Percentiles rank a stretch among this genome's conserved stretches.
phyloP scores from a whole-genome alignment of 805 yeast species.

The Brettanomyces anomalus region DNA sequence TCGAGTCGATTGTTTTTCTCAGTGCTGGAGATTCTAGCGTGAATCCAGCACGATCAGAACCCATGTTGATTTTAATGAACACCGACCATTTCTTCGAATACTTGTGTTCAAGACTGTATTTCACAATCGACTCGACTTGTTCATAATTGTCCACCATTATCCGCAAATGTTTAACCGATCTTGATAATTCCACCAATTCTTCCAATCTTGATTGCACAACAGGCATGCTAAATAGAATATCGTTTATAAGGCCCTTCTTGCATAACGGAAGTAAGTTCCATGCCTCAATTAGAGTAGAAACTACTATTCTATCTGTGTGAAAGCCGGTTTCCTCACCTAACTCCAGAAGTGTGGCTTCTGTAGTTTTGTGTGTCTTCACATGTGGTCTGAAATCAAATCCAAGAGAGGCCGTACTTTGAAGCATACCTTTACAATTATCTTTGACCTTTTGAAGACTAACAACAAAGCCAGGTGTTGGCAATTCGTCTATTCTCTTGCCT shows the following conservation, averaged over 20 bases:
- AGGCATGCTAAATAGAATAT: slow-evolving; percentile 53
- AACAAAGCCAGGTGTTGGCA: slow-evolving; percentile 50
- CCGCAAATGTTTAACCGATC: slow-evolving; percentile 35
- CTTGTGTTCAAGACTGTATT: slow-evolving; percentile 22
- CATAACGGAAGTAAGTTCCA: slow-evolving; percentile 39
- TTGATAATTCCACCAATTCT: slow-evolving; percentile 37
- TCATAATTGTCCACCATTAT: slow-evolving; percentile 53
- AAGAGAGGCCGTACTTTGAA: slow-evolving; percentile 31
- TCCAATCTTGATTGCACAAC: slow-evolving; percentile 38
- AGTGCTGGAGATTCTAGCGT: slow-evolving; percentile 15
- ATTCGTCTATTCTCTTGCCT: slow-evolving; percentile 35
- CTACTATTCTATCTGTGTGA: slow-evolving; percentile 45
- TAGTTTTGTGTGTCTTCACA: slow-evolving; percentile 69
- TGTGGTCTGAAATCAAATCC: slow-evolving; percentile 45
- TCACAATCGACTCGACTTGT: slow-evolving; percentile 42
- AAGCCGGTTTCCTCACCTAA: slow-evolving; percentile 34
- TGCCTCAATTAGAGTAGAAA: slow-evolving; percentile 63
- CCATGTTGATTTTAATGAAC: slow-evolving; percentile 63
- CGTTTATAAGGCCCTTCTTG: slow-evolving; percentile 21
- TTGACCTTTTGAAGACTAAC: slow-evolving; percentile 34
- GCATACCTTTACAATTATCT: slow-evolving; percentile 42
- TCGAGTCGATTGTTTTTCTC: slow-evolving; percentile 20
- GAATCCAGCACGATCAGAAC: slow-evolving; percentile 63
- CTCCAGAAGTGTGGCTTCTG: slow-evolving; percentile 49
- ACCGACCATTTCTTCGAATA: slow-evolving; percentile 45